Percentiles rank a stretch among this genome's conserved stretches.
These are phyloP conservation scores for Mycena indigotica DNA, from an alignment of 768 basidiomycete species.

Conservation along the genomic window DNA sequence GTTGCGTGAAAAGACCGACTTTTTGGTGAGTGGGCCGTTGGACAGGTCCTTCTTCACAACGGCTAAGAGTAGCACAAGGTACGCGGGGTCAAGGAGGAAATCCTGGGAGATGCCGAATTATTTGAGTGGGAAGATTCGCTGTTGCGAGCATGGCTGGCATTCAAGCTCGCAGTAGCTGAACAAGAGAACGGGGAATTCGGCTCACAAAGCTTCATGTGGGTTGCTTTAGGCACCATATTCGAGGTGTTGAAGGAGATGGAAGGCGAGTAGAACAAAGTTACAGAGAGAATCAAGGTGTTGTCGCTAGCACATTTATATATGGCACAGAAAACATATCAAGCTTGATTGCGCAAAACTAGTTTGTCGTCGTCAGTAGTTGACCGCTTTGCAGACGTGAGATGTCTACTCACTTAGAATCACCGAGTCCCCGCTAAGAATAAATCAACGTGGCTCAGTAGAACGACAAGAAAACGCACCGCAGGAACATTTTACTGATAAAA, in stretches of 20 bases:
- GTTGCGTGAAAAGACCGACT: constrained; percentile 56
- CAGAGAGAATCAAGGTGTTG: constrained; percentile 22
- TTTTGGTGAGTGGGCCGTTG: constrained; percentile 44
- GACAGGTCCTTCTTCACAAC: not conserved
- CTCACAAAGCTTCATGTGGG: constrained; percentile 62
- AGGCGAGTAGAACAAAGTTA: constrained; percentile 29
- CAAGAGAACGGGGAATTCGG: constrained; percentile 45
- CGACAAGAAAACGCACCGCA: constrained; percentile 57
- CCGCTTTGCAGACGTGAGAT: too few species aligned
- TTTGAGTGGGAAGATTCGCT: constrained; percentile 42
- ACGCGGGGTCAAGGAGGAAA: constrained; percentile 44
- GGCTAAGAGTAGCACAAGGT: not conserved
- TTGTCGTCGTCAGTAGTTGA: constrained; percentile 34
- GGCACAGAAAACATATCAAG: constrained; percentile 36
- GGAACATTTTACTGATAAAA: constrained; percentile 99
- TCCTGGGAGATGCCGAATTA: constrained; percentile 51
- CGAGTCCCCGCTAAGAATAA: constrained; percentile 78
- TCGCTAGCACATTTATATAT: constrained; percentile 10
- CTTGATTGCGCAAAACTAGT: constrained; percentile 75
- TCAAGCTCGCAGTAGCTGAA: constrained; percentile 43
- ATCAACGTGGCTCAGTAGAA: constrained; percentile 9
- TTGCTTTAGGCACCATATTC: constrained; percentile 60
- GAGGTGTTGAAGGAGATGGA: constrained; percentile 54
- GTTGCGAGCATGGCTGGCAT: constrained; percentile 57
- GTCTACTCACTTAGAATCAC: constrained; percentile 93